A percentile compares a stretch with the other conserved stretches of the same genome.
Evolutionary conservation across 78 protist genomes (phyloP).

Genomic region (Chrysochromulina tobinii): DNA sequence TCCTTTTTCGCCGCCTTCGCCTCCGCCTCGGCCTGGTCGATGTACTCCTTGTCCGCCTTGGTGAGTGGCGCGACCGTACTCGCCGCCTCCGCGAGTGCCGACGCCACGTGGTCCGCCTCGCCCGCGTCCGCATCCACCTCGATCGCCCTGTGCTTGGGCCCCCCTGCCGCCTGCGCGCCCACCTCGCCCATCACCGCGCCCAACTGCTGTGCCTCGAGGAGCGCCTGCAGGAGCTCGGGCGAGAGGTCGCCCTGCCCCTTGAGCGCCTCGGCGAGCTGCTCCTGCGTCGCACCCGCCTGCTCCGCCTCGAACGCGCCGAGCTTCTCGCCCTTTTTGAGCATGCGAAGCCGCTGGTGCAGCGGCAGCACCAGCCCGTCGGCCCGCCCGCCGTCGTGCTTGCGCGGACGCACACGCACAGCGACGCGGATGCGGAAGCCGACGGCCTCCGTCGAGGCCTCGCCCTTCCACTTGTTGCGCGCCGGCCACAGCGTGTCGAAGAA

Average conservation of each 20-base stretch:
- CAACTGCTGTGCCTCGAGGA: background rate
- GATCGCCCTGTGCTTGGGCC: background rate
- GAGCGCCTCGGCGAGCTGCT: background rate
- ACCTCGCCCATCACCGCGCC: background rate
- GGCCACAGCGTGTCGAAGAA: constrained; percentile 4
- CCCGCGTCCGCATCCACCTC: background rate
- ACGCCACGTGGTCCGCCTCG: background rate
- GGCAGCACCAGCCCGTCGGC: constrained; percentile 4
- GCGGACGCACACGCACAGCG: background rate
- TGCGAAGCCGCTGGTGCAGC: constrained; percentile 38
- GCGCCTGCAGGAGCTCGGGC: background rate
- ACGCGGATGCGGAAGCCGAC: constrained; percentile 1
- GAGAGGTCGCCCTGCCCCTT: background rate
- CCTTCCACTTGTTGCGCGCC: background rate
- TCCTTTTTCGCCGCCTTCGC: background rate
- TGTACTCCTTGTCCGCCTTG: background rate
- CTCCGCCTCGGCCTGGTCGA: background rate
- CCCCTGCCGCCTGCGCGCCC: background rate
- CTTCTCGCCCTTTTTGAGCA: constrained; percentile 30
- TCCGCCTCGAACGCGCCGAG: background rate
- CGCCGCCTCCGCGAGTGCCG: background rate
- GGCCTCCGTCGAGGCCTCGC: background rate
- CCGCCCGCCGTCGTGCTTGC: background rate
- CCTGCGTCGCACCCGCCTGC: background rate
- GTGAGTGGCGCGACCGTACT: background rate